These are phyloP conservation scores for Dioscorea dumetorum DNA, from an alignment of 106 monocot genomes.

Conservation along the genomic window DNA sequence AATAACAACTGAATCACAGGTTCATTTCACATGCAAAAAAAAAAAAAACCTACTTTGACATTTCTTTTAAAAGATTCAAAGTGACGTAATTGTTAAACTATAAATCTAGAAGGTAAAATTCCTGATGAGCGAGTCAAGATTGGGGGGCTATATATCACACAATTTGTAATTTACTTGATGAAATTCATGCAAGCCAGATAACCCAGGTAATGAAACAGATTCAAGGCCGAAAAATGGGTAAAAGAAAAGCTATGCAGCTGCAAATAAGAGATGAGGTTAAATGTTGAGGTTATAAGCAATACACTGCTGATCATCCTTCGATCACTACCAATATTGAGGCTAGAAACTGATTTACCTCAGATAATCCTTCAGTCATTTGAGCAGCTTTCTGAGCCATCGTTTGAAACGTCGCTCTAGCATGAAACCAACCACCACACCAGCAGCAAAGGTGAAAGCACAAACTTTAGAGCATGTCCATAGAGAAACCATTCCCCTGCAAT, in stretches of 20 bases:
- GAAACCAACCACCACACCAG: constrained; percentile 76
- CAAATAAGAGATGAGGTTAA: background rate
- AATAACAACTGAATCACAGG: no score
- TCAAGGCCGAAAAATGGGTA: background rate
- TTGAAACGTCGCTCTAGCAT: constrained; percentile 62
- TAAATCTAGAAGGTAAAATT: no score
- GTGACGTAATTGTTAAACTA: no score
- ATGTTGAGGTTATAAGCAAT: background rate
- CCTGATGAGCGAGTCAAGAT: no score
- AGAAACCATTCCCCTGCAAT: constrained; percentile 57
- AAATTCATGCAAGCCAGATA: no score
- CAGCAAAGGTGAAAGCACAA: constrained; percentile 50
- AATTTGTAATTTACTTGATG: no score
- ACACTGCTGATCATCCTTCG: no score
- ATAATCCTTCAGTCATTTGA: constrained; percentile 78
- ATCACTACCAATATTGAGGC: background rate
- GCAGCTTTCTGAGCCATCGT: constrained; percentile 56
- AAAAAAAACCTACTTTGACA: no score
- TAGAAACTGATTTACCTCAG: background rate
- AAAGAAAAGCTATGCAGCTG: background rate
- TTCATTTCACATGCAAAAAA: no score
- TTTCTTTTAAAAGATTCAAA: no score
- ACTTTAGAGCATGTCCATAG: constrained; percentile 70
- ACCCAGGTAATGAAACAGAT: background rate
- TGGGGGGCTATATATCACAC: no score